Percentiles rank a stretch among this genome's conserved stretches.
Conservation (phyloP, 2,329 filamentous ascomycete genomes). For the Diaporthe sp. region DNA sequence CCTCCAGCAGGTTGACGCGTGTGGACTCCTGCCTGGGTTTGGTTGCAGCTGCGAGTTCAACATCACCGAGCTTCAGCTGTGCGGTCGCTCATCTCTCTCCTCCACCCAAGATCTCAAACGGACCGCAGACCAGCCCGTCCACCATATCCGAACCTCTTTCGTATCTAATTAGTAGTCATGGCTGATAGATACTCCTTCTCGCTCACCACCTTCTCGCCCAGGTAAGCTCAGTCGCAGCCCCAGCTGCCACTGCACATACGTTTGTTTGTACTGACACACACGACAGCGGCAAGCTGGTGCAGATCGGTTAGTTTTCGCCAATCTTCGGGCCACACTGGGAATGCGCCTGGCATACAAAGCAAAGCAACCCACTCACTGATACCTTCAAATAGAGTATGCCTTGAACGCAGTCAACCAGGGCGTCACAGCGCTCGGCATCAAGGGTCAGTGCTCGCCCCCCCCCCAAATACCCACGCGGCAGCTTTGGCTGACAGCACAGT, state of each 20-base stretch:
- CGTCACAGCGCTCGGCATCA: slow-evolving; percentile 97
- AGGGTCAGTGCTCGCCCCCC: slow-evolving; percentile 70
- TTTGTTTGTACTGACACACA: slow-evolving; percentile 40
- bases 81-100: slow-evolving; percentile 8
- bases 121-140: slow-evolving; percentile 3
- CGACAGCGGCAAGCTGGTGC: slow-evolving; percentile 93
- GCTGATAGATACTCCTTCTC: slow-evolving; percentile 99
- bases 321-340: slow-evolving; percentile 50
- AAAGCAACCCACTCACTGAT: slow-evolving; percentile 36
- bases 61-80: slow-evolving; percentile 12
- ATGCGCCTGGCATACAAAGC: slow-evolving; percentile 21
- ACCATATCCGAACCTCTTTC: background rate
- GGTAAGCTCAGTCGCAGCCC: slow-evolving; percentile 67
- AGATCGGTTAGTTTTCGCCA: slow-evolving; percentile 76
- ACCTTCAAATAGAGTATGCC: slow-evolving; percentile 82
- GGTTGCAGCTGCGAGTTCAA: slow-evolving; percentile 14
- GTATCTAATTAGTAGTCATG: slow-evolving; percentile 65
- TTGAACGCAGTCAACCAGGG: slow-evolving; percentile 99
- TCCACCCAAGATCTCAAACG: background rate
- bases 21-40: slow-evolving; percentile 20
- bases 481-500: slow-evolving; percentile 34
- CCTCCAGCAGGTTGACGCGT: slow-evolving; percentile 19
- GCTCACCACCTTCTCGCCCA: slow-evolving; percentile 98
- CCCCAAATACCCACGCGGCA: background rate
- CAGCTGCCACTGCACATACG: slow-evolving; percentile 34